A percentile compares a stretch with the other conserved stretches of the same genome.
Conservation (phyloP, 2,329 filamentous ascomycete genomes). For the Didymella keratinophila region DNA sequence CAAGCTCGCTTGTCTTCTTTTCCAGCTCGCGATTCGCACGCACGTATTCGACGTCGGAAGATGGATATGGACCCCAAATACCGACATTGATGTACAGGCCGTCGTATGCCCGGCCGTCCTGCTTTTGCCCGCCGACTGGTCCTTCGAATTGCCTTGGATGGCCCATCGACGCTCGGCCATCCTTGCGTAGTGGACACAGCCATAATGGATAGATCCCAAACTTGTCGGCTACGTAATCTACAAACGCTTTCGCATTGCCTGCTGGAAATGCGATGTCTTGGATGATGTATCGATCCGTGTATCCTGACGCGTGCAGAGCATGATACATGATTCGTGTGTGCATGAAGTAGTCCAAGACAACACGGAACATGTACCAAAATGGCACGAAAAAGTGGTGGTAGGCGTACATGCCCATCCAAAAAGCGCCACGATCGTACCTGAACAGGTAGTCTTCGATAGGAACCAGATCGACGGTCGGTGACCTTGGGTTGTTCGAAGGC, state of each 20-base stretch:
- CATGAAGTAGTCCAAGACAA: constrained; percentile 67
- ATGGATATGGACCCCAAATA: constrained; percentile 79
- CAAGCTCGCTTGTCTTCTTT: constrained; percentile 70
- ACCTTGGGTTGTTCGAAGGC: background rate
- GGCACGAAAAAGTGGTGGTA: constrained; percentile 68
- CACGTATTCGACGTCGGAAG: constrained; percentile 66
- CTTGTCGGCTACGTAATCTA: constrained; percentile 58
- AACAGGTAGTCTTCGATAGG: constrained; percentile 66
- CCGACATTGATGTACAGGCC: constrained; percentile 54
- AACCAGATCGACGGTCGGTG: constrained; percentile 49
- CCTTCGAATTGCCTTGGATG: constrained; percentile 30
- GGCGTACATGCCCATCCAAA: constrained; percentile 69
- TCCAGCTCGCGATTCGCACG: constrained; percentile 75
- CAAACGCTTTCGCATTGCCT: constrained; percentile 58
- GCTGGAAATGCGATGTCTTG: constrained; percentile 70
- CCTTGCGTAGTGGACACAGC: constrained; percentile 61
- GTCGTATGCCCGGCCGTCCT: constrained; percentile 17
- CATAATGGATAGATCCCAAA: constrained; percentile 65
- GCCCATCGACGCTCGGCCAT: constrained; percentile 42
- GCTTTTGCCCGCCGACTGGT: constrained; percentile 8
- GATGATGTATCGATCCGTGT: constrained; percentile 64
- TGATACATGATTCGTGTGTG: constrained; percentile 70
- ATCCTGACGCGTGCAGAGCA: constrained; percentile 66
- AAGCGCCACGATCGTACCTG: constrained; percentile 69
- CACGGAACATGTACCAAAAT: constrained; percentile 67